Conservation (phyloP, 208 protist genomes). For the Crithidia acanthocephali region DNA sequence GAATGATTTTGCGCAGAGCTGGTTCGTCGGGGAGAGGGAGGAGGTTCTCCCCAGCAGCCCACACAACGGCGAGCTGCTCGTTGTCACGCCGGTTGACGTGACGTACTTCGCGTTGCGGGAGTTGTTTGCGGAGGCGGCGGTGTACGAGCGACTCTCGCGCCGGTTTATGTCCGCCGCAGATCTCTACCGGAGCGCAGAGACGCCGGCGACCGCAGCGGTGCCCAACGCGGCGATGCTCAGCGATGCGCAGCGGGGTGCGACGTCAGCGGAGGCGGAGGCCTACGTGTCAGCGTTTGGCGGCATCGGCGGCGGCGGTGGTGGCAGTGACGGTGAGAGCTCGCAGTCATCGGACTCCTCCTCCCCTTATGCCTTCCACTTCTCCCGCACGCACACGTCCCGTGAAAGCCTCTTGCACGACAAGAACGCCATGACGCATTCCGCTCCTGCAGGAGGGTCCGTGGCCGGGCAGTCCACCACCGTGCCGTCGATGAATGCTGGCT, state of each 20-base stretch:
- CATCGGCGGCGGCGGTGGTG: slow-evolving; percentile 4
- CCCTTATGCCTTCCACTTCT: neutral
- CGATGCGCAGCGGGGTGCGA: neutral
- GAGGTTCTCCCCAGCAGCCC: slow-evolving; percentile 17
- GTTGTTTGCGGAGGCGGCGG: slow-evolving; percentile 22
- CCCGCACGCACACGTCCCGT: neutral
- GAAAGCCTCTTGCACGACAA: too few relatives aligned
- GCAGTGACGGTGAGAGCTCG: slow-evolving; percentile 5
- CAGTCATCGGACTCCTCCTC: slow-evolving; percentile 17
- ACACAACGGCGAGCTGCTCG: slow-evolving; percentile 25
- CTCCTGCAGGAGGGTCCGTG: too few relatives aligned
- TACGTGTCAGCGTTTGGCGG: slow-evolving; percentile 16
- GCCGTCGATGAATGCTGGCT: too few relatives aligned
- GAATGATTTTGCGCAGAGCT: slow-evolving; percentile 29
- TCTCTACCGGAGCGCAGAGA: slow-evolving; percentile 7
- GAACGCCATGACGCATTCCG: too few relatives aligned
- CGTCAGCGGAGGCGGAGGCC: neutral
- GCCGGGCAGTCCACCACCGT: too few relatives aligned
- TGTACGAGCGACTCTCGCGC: slow-evolving; percentile 3
- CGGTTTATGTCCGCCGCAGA: slow-evolving; percentile 29
- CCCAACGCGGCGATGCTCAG: too few relatives aligned
- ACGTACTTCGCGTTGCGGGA: slow-evolving; percentile 62
- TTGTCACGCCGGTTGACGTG: slow-evolving; percentile 68
- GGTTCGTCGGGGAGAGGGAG: slow-evolving; percentile 19
- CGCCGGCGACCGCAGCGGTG: too few relatives aligned